Evolutionary conservation across 495 filamentous ascomycete genomes (phyloP), one percentile per base, ranked within the genome.

Genomic region (Parmelia sp.): DNA sequence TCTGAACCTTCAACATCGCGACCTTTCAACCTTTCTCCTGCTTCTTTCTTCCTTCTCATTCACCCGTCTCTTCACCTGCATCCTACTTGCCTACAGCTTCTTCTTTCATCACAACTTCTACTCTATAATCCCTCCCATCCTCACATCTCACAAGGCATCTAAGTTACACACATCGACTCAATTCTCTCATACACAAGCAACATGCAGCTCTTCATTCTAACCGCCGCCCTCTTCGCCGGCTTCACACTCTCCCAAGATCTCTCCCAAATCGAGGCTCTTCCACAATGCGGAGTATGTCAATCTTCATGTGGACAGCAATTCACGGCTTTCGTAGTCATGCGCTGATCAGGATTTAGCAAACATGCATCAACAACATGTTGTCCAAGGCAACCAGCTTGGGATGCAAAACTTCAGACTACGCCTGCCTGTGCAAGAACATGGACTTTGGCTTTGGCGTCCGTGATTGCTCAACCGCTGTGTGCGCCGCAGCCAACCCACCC

Each of bases 381-480:
- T 74, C 63, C 63, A 78, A 85, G 77, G 85, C 87, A 61, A 65
- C 68, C 15, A 66, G 74, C n/a, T 56, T 68, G 10, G 83, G 83
- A 58, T 96, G 91, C 76, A 35, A 64, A 2, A 39, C 68, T 19
- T 75, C 76, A 61, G 83, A 91, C 73, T 61, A 82, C 42, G 69
- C 71, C 44, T 96, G 91, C 79, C 83, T 92, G 56, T 96, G 91
- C 83, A 79, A 76, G 47, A 82, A 83, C 65, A 57, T 69, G 44
- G 70, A 90, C 81, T 95, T 91, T 75, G 73, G 74, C 65, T 88
- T 84, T 71, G 91, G 91, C 71, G 79, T 96, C 65, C 87, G 84
- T 57, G 91, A 96, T 77, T 96, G 91, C 81, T 83, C 89, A 59
- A 73, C 77, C 62, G 73, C 88, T 75, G 80, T 83, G 58, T 95